Percentiles rank a stretch among this genome's conserved stretches.
These are phyloP conservation scores for Candida dendrica DNA, from an alignment of 805 yeast species.

Conservation along the genomic window DNA sequence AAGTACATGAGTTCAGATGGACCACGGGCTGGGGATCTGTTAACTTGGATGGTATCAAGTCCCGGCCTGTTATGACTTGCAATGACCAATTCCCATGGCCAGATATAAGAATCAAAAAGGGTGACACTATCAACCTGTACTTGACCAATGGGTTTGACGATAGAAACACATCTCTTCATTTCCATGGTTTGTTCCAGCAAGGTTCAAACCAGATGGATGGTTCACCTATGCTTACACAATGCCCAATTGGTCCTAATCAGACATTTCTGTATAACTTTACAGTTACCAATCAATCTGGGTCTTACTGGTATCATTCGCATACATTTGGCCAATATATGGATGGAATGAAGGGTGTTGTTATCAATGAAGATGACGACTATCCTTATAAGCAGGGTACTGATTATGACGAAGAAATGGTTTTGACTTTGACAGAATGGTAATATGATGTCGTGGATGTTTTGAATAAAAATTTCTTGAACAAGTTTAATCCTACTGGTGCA, in stretches of 20 bases:
- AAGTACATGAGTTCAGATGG: conserved; percentile 57
- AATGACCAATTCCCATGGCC: conserved; percentile 76
- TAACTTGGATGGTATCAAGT: conserved; percentile 31
- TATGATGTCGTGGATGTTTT: conserved; percentile 49
- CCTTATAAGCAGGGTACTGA: conserved; percentile 44
- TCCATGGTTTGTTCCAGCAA: conserved; percentile 83
- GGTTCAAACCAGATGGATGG: conserved; percentile 86
- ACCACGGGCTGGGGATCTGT: conserved; percentile 51
- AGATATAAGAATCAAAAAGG: conserved; percentile 62
- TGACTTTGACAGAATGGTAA: conserved; percentile 84
- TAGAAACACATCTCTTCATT: conserved; percentile 73
- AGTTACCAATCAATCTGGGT: conserved; percentile 72
- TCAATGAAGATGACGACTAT: conserved; percentile 57
- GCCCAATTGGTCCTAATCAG: conserved; percentile 79
- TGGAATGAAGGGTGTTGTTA: conserved; percentile 77
- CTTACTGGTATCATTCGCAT: conserved; percentile 97
- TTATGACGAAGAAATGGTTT: conserved; percentile 72
- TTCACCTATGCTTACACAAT: conserved; percentile 79
- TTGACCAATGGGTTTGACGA: conserved; percentile 66
- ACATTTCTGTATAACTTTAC: conserved; percentile 81
- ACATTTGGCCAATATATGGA: conserved; percentile 86
- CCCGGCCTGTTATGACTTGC: conserved; percentile 35
- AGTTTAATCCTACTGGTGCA: conserved; percentile 93
- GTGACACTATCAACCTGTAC: conserved; percentile 70
- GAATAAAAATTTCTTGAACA: conserved; percentile 48